Evolutionary conservation across 257 asterid species (phyloP).

Genomic region (Rehmannia glutinosa): DNA sequence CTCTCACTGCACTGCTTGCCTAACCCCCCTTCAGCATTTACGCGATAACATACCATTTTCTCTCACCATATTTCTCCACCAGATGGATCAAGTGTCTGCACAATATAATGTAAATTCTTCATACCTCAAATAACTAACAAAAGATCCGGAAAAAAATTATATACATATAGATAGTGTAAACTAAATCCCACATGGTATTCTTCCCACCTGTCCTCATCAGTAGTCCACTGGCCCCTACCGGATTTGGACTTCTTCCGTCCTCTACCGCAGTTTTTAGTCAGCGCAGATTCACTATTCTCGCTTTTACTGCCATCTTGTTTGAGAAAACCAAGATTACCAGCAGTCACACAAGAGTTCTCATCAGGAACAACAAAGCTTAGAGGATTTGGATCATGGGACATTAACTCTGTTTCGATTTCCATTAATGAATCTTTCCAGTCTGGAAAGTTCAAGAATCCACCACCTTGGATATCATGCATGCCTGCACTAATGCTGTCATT

Average conservation of each 20-base stretch:
- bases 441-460: conserved; percentile 26
- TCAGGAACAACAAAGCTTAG: conserved; percentile 38
- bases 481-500: conserved; percentile 19
- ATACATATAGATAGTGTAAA: background rate
- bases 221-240: conserved; percentile 88
- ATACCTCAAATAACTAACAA: background rate
- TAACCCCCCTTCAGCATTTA: conserved; percentile 79
- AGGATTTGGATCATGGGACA: conserved; percentile 27
- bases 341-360: conserved; percentile 62
- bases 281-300: conserved; percentile 14
- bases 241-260: conserved; percentile 51
- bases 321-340: conserved; percentile 26
- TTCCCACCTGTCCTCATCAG: conserved; percentile 61
- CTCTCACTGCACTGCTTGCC: conserved; percentile 97
- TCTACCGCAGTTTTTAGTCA: conserved; percentile 24
- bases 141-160: background rate
- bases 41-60: conserved; percentile 92
- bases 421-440: conserved; percentile 23
- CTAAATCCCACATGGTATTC: background rate
- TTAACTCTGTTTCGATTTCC: conserved; percentile 22
- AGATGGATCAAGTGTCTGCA: conserved; percentile 61
- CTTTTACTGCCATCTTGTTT: conserved; percentile 21
- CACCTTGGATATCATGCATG: conserved; percentile 30
- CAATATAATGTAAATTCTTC: background rate
- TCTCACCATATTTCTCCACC: conserved; percentile 75